Percentiles rank a stretch among this genome's conserved stretches.
Conservation (phyloP, 176 grass and related monocot genomes). For the Luzula sylvatica region DNA sequence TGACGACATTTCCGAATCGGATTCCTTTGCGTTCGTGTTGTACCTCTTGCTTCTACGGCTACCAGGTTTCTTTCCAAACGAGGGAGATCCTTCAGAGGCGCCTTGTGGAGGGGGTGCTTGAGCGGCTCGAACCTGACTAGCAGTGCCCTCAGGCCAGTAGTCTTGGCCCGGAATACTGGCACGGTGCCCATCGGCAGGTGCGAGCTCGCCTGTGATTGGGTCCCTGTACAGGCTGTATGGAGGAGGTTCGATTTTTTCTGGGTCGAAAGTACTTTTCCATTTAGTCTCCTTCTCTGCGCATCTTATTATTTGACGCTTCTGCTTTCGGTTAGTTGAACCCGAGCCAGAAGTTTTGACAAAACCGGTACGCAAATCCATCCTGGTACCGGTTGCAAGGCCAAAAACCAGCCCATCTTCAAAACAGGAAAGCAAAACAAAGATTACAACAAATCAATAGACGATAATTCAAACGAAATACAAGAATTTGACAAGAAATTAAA, state of each 20-base stretch:
- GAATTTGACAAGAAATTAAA: neutral
- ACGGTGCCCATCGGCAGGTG: slow-evolving; percentile 54
- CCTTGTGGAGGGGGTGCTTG: slow-evolving; percentile 75
- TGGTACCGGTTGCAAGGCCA: slow-evolving; percentile 22
- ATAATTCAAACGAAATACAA: neutral
- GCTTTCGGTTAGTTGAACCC: slow-evolving; percentile 8
- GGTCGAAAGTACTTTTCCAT: slow-evolving; percentile 50
- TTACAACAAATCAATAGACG: neutral
- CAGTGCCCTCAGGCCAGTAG: slow-evolving; percentile 93
- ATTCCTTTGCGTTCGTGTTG: no score
- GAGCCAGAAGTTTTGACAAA: slow-evolving; percentile 22
- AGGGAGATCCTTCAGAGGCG: no score
- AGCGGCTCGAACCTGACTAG: slow-evolving; percentile 44
- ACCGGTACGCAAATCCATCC: neutral
- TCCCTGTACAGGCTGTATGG: no score
- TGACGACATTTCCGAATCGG: slow-evolving; percentile 3
- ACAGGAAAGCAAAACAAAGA: slow-evolving; percentile 2
- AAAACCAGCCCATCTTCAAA: neutral
- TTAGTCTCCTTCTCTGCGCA: slow-evolving; percentile 51
- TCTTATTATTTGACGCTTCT: neutral
- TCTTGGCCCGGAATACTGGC: slow-evolving; percentile 69
- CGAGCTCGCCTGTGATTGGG: slow-evolving; percentile 57
- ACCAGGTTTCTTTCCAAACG: slow-evolving; percentile 64
- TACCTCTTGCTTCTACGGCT: no score
- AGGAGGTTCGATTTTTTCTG: no score